Evolutionary conservation across 2,329 filamentous ascomycete genomes (phyloP).

Genomic region (Xenoacremonium recifei): DNA sequence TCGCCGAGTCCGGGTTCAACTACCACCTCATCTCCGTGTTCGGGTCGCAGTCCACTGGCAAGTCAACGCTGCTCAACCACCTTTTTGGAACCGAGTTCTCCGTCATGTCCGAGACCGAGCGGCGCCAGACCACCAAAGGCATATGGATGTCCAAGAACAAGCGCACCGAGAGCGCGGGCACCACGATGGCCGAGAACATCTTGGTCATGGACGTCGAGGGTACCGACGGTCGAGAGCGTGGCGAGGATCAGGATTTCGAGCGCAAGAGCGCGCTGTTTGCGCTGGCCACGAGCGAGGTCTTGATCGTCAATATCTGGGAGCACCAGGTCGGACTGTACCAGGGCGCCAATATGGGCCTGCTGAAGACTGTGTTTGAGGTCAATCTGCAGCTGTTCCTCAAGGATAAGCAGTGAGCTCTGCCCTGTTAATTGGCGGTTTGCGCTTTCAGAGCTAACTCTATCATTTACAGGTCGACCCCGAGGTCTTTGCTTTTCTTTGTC

Average conservation of each 20-base stretch:
- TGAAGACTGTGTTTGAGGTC: conserved; percentile 99
- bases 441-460: conserved; percentile 17
- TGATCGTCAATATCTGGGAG: conserved; percentile 99
- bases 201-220: conserved; percentile 99
- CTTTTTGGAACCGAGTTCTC: conserved; percentile 95
- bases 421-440: conserved; percentile 2
- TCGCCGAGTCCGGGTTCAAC: conserved; percentile 92
- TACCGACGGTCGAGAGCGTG: conserved; percentile 91
- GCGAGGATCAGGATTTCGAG: conserved; percentile 98
- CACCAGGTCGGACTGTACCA: conserved; percentile 98
- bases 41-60: conserved; percentile 96
- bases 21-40: conserved; percentile 99
- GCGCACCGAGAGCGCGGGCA: conserved; percentile 48
- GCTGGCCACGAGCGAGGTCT: conserved; percentile 92
- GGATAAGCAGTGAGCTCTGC: conserved; percentile 73
- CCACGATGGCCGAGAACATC: conserved; percentile 91
- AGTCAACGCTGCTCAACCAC: conserved; percentile 94
- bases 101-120: conserved; percentile 94
- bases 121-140: conserved; percentile 96
- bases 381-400: conserved; percentile 96
- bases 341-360: conserved; percentile 95
- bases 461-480: conserved; percentile 79
- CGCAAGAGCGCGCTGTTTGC: conserved; percentile 97
- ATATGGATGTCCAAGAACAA: conserved; percentile 99
- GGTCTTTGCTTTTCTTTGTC: conserved; percentile 96